Conservation (phyloP, 148 eudicot species). For the Rhododendron vialii region DNA sequence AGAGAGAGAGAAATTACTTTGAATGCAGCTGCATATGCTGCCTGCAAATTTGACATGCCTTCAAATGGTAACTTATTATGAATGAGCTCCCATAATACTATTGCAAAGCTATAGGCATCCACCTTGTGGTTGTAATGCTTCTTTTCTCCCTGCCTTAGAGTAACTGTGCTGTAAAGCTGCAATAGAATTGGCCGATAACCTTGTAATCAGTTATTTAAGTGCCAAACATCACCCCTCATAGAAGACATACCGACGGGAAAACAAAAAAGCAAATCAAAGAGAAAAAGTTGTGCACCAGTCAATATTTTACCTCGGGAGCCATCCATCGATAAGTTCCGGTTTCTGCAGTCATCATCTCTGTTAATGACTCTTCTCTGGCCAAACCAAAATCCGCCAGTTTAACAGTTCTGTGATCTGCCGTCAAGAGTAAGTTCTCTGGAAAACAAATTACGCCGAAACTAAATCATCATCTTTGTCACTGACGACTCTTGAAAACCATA, state of each 20-base stretch:
- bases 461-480: neutral
- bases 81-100: constrained; percentile 94
- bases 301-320: constrained; percentile 77
- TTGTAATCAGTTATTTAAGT: neutral
- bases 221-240: neutral
- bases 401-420: constrained; percentile 56
- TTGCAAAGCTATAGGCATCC: constrained; percentile 95
- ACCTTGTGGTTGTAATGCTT: constrained; percentile 96
- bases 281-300: neutral
- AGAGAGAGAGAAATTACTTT: constrained; percentile 41
- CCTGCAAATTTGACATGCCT: constrained; percentile 99
- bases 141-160: constrained; percentile 95
- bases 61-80: constrained; percentile 89
- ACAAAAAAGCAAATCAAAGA: neutral
- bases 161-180: constrained; percentile 85
- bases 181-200: neutral
- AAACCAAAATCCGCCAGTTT: constrained; percentile 76
- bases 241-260: neutral
- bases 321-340: constrained; percentile 82
- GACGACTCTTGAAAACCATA: neutral
- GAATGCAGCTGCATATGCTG: constrained; percentile 97
- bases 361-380: constrained; percentile 71
- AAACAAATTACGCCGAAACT: neutral
- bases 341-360: constrained; percentile 84
- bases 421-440: constrained; percentile 58